Evolutionary conservation across 371 early-diverging fungal genomes (phyloP).

Genomic region (Synchytrium microbalum): DNA sequence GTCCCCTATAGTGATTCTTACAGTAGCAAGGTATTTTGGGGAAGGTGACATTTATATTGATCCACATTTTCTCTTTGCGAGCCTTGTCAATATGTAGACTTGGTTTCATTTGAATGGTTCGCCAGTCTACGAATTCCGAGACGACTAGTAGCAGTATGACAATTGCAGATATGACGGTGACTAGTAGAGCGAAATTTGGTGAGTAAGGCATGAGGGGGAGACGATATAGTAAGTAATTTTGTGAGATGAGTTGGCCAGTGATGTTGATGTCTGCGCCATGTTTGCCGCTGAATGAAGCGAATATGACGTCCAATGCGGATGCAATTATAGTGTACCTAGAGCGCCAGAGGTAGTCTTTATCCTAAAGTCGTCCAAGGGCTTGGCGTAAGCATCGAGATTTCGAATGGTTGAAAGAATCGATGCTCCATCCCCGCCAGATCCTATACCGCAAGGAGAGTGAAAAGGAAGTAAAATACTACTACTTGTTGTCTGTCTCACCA

Average conservation of each 20-base stretch:
- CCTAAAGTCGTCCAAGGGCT: slow-evolving; percentile 91
- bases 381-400: slow-evolving; percentile 88
- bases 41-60: slow-evolving; percentile 84
- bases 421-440: slow-evolving; percentile 2
- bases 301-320: no score
- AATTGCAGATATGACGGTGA: slow-evolving; percentile 69
- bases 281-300: no score
- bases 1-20: slow-evolving; percentile 29
- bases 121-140: slow-evolving; percentile 76
- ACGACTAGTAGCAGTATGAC: slow-evolving; percentile 66
- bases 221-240: no score
- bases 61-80: slow-evolving; percentile 80
- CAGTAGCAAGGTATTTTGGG: slow-evolving; percentile 85
- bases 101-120: slow-evolving; percentile 55
- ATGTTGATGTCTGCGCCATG: no score
- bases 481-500: no score
- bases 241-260: no score
- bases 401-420: slow-evolving; percentile 4
- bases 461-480: no score
- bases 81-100: slow-evolving; percentile 76
- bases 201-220: no score
- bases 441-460: not conserved
- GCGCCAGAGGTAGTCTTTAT: slow-evolving; percentile 83
- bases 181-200: slow-evolving; percentile 26
- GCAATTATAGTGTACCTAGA: no score